Conservation (phyloP, 306 rosid genomes). For the Erythrophleum fordii region DNA sequence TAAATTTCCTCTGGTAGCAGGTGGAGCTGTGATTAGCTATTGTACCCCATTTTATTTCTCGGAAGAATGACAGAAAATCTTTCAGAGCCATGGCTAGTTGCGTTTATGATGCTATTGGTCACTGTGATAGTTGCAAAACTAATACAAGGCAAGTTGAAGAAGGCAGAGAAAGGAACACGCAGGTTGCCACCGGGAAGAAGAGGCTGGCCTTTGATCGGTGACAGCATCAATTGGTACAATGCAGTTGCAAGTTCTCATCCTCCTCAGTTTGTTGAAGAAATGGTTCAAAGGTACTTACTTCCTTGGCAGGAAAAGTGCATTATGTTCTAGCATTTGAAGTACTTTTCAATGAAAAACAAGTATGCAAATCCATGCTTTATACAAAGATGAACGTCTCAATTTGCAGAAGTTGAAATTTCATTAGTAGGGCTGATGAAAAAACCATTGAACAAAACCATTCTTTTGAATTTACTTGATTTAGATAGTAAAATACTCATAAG, state of each 20-base stretch:
- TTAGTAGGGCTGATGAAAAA: not conserved
- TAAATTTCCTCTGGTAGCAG: slow-evolving; percentile 36
- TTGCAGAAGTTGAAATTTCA: slow-evolving; percentile 18
- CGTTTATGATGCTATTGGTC: slow-evolving; percentile 41
- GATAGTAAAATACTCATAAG: not conserved
- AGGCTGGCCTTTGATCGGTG: slow-evolving; percentile 93
- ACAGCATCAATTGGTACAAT: slow-evolving; percentile 86
- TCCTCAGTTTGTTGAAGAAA: slow-evolving; percentile 78
- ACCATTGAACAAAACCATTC: not conserved
- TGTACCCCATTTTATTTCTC: slow-evolving; percentile 37
- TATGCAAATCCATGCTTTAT: not conserved
- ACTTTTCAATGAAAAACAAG: slow-evolving; percentile 10
- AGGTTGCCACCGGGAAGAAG: slow-evolving; percentile 86
- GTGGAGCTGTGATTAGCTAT: slow-evolving; percentile 31
- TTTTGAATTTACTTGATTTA: not conserved
- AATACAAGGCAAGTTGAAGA: slow-evolving; percentile 30
- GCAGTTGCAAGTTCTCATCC: slow-evolving; percentile 96
- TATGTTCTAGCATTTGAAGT: slow-evolving; percentile 21
- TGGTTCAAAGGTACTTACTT: slow-evolving; percentile 71
- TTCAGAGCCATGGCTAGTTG: slow-evolving; percentile 49
- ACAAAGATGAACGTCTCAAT: slow-evolving; percentile 15
- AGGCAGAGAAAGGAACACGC: slow-evolving; percentile 26
- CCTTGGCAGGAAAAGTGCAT: slow-evolving; percentile 26
- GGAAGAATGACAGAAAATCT: slow-evolving; percentile 53
- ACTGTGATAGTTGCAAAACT: slow-evolving; percentile 46